Evolutionary conservation across 208 protist genomes (phyloP).

Genomic region (Crithidia thermophila): DNA sequence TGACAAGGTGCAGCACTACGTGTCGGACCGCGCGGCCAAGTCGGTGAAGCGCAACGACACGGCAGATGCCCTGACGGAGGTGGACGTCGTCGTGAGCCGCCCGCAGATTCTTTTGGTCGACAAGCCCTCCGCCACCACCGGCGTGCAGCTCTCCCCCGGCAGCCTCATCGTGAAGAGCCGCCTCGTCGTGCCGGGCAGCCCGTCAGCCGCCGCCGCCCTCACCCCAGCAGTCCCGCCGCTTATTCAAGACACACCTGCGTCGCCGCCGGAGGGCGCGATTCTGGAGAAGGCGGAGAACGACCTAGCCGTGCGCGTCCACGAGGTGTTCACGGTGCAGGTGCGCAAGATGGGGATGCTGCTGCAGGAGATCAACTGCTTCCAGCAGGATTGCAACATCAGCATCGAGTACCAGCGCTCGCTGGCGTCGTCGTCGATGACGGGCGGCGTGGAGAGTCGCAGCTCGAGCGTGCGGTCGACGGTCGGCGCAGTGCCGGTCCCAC

Average conservation of each 20-base stretch:
- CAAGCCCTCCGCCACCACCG: slow-evolving; percentile 32
- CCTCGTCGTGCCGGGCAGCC: slow-evolving; percentile 27
- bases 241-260: background rate
- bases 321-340: slow-evolving; percentile 38
- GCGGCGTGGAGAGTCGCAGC: background rate
- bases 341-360: slow-evolving; percentile 35
- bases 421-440: background rate
- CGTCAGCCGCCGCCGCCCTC: background rate
- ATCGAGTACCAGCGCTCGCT: slow-evolving; percentile 35
- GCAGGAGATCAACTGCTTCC: slow-evolving; percentile 37
- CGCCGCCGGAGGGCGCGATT: slow-evolving; percentile 1
- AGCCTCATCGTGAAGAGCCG: slow-evolving; percentile 54
- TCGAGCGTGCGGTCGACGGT: background rate
- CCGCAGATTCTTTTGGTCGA: slow-evolving; percentile 64
- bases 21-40: slow-evolving; percentile 49
- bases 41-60: slow-evolving; percentile 32
- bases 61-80: slow-evolving; percentile 48
- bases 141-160: slow-evolving; percentile 65
- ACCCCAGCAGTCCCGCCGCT: background rate
- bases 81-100: slow-evolving; percentile 64
- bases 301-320: slow-evolving; percentile 5
- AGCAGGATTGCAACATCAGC: slow-evolving; percentile 43
- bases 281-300: slow-evolving; percentile 10
- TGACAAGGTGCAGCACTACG: slow-evolving; percentile 72
- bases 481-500: background rate